Evolutionary conservation across 495 filamentous ascomycete genomes (phyloP).

Genomic region (Xylaria grammica): DNA sequence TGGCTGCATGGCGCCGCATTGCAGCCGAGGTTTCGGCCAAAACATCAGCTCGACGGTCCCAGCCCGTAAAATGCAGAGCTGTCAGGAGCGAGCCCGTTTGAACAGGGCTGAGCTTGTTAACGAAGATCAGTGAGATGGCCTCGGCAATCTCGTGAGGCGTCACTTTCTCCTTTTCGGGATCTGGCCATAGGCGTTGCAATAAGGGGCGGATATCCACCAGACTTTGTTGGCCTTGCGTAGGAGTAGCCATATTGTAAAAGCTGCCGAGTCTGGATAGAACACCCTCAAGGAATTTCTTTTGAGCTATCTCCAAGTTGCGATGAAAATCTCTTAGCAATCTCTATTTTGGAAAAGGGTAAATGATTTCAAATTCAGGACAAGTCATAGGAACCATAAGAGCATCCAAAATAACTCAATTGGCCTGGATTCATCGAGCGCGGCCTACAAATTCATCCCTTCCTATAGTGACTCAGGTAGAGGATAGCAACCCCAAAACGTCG

Average conservation of each 20-base stretch:
- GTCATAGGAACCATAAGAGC: not conserved
- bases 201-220: constrained; percentile 77
- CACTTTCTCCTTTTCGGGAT: constrained; percentile 70
- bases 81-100: constrained; percentile 87
- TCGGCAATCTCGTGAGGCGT: constrained; percentile 81
- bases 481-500: not conserved
- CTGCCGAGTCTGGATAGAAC: constrained; percentile 10
- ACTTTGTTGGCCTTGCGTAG: constrained; percentile 28
- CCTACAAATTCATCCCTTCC: not conserved
- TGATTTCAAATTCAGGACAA: not conserved
- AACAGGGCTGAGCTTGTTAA: constrained; percentile 77
- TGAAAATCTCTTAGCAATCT: too few species aligned
- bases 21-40: constrained; percentile 73
- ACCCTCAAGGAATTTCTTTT: not conserved
- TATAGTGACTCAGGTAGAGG: constrained; percentile 7
- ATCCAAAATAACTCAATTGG: constrained; percentile 9
- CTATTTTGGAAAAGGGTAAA: not conserved
- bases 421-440: not conserved
- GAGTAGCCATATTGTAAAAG: not conserved
- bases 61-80: constrained; percentile 82
- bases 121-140: constrained; percentile 88
- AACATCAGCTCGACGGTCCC: constrained; percentile 79
- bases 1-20: constrained; percentile 65
- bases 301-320: not conserved
- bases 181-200: constrained; percentile 77